These are phyloP conservation scores for Vigna nakashimae DNA, from an alignment of 306 rosid species.

Conservation along the genomic window DNA sequence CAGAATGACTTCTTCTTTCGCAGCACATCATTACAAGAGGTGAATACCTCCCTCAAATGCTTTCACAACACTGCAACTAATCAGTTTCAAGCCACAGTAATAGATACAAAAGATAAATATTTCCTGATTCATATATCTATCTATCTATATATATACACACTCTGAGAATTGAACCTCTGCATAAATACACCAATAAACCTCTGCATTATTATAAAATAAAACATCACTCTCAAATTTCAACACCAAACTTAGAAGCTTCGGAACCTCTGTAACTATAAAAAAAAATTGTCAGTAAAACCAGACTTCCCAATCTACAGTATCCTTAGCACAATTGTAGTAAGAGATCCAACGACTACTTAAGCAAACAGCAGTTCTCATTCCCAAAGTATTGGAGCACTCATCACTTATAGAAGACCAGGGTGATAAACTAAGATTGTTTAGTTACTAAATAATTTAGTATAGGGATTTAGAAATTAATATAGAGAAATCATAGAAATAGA, in stretches of 20 bases:
- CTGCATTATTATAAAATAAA: neutral
- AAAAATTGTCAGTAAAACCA: constrained; percentile 22
- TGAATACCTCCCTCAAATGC: constrained; percentile 76
- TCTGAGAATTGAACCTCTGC: neutral
- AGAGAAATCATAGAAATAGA: neutral
- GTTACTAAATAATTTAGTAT: neutral
- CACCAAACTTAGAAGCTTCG: constrained; percentile 3
- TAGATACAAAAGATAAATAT: neutral
- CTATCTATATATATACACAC: neutral
- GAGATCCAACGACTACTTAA: constrained; percentile 22
- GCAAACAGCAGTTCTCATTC: constrained; percentile 10
- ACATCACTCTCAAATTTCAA: constrained; percentile 3
- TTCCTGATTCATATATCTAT: too few relatives aligned
- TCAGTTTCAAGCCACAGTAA: constrained; percentile 46
- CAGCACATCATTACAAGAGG: constrained; percentile 71
- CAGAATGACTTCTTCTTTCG: constrained; percentile 89
- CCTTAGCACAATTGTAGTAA: constrained; percentile 1
- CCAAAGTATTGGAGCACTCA: constrained; percentile 9
- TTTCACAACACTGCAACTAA: constrained; percentile 54
- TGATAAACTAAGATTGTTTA: neutral
- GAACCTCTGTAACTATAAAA: neutral
- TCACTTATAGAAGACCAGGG: neutral
- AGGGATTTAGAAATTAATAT: neutral
- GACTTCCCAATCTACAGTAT: neutral
- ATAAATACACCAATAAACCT: constrained; percentile 12